Evolutionary conservation across 345 rosid genomes (phyloP), one percentile per base, ranked within the genome.

Genomic region (Eucalyptus guilfoylei): DNA sequence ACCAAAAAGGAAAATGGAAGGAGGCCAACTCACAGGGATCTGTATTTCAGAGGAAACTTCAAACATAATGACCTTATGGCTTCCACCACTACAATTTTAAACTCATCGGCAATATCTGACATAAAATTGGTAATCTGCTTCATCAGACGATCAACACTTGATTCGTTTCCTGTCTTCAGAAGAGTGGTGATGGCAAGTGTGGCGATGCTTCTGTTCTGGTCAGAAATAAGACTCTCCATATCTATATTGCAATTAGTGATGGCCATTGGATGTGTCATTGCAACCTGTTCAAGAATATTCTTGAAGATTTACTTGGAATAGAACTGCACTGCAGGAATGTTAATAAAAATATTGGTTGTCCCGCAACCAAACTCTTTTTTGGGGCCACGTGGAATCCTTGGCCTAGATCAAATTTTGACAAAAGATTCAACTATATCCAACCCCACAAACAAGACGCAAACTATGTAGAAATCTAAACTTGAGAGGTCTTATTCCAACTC

Each of bases 191-290:
- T 98, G 76, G 99, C 99, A 88, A 98, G 99, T 89, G 99, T 98
- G 49, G 99, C 99, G 86, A 97, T 97, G 93, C 98, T 98, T 95
- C 99, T 95, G 89, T 98, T 98, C 93, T 97, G 99, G 90, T 97
- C 99, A 88, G 99, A 95, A 86, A 97, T 97, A 91, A 97, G 93
- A 90, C 98, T 97, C 95, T 97, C 99, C 99, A 97, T 97, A 88
- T 97, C 99, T 92, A 97, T 97, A 90, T 97, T 97, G 96, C 99
- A 98, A 95, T 95, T 98, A 89, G 99, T 96, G 87, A 98, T 98
- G 86, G 99, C 99, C 99, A 97, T 95, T 72, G 99, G 99, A 95
- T 98, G 99, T 49, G 97, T 96, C 99, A 98, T 96, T 67, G 99
- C 98, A 93, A 98, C 99, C 99, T 98, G 95, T 87, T 91, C 89